Evolutionary conservation across 2,329 filamentous ascomycete genomes (phyloP).

Genomic region (Colletotrichum tofieldiae): DNA sequence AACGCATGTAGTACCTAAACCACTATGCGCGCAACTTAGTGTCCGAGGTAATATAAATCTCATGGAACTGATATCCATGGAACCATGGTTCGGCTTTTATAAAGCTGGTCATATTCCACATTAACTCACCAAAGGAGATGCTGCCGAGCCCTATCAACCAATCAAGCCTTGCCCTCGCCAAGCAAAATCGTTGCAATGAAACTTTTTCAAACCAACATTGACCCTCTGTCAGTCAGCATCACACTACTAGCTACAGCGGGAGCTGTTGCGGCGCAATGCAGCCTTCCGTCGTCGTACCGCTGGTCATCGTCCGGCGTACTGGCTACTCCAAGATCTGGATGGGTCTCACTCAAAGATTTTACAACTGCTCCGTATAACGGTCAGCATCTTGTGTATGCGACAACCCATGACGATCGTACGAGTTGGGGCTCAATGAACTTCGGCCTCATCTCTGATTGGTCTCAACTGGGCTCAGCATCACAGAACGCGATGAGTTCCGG

Average conservation of each 20-base stretch:
- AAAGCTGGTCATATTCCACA: background rate
- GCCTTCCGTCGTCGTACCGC: slow-evolving; percentile 60
- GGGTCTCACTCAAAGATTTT: slow-evolving; percentile 76
- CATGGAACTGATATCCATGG: background rate
- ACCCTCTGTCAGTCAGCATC: background rate
- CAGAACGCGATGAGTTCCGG: slow-evolving; percentile 60
- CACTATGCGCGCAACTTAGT: background rate
- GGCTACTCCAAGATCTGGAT: slow-evolving; percentile 67
- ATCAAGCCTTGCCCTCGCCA: background rate
- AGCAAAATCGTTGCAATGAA: background rate
- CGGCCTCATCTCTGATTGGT: background rate
- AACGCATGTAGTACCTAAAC: background rate
- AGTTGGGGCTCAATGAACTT: background rate
- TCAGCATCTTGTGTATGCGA: slow-evolving; percentile 65
- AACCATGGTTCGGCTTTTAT: background rate
- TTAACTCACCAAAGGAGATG: background rate
- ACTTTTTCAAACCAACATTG: background rate
- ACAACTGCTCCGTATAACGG: slow-evolving; percentile 69
- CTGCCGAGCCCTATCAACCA: background rate
- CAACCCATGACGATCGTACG: background rate
- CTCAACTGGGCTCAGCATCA: background rate
- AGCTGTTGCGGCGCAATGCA: slow-evolving; percentile 43
- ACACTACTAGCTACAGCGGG: slow-evolving; percentile 43
- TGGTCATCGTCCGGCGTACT: slow-evolving; percentile 69
- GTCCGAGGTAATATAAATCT: background rate